phyloP scores from a whole-genome alignment of 2,329 filamentous ascomycete genomes.

The Cladosporium sp. region DNA sequence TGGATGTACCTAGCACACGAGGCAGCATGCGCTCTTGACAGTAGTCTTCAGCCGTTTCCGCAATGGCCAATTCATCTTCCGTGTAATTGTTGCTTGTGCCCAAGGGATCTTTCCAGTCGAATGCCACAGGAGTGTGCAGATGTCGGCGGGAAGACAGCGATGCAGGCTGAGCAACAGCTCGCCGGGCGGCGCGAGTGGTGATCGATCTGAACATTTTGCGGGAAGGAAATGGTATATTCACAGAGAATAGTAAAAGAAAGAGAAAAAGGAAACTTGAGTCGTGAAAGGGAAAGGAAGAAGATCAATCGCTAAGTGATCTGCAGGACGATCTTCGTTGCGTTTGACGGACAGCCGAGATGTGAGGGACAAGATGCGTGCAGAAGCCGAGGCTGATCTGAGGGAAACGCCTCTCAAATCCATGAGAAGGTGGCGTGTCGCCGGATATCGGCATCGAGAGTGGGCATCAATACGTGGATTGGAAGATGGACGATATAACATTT shows the following conservation, averaged over 20 bases:
- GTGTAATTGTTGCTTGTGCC: constrained; percentile 70
- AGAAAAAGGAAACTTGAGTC: neutral
- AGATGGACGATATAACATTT: no score
- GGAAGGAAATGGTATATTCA: neutral
- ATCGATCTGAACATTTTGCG: constrained; percentile 42
- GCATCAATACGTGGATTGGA: no score
- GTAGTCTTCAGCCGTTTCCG: constrained; percentile 87
- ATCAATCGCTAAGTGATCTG: constrained; percentile 2
- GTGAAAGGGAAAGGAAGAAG: neutral
- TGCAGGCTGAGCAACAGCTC: constrained; percentile 27
- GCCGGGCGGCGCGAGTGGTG: constrained; percentile 37
- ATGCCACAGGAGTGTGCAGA: constrained; percentile 47
- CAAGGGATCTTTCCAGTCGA: constrained; percentile 92
- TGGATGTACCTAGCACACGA: constrained; percentile 68
- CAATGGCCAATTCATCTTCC: constrained; percentile 85
- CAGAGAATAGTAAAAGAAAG: neutral
- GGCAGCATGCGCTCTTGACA: constrained; percentile 88
- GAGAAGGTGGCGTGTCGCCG: no score
- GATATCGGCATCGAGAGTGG: no score
- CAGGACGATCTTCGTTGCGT: constrained; percentile 5
- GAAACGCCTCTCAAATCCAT: no score
- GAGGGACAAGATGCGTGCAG: no score
- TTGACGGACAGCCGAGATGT: no score
- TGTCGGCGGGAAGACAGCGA: constrained; percentile 34
- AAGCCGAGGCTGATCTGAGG: neutral